These are phyloP conservation scores for Morella rubra DNA, from an alignment of 306 rosid species.

Conservation along the genomic window DNA sequence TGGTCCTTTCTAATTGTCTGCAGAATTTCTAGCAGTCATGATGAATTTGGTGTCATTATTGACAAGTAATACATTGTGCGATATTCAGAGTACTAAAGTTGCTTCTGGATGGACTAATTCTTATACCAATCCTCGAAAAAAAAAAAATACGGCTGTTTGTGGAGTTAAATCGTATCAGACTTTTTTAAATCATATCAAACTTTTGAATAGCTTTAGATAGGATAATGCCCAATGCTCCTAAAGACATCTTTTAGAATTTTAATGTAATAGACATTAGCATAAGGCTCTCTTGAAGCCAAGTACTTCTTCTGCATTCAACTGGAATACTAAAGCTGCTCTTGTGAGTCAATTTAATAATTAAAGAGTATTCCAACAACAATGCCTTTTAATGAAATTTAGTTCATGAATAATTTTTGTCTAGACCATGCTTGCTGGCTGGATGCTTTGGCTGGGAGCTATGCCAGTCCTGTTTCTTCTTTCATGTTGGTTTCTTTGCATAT, in stretches of 20 bases:
- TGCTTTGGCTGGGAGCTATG: background rate
- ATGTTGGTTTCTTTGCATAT: background rate
- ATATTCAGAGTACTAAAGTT: background rate
- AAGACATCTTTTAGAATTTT: background rate
- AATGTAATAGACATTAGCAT: background rate
- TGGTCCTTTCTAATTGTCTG: background rate
- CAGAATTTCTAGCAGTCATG: background rate
- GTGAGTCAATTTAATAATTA: background rate
- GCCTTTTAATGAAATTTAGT: background rate
- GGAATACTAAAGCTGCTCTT: background rate
- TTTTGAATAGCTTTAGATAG: no score
- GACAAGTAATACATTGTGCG: background rate
- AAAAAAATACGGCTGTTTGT: background rate
- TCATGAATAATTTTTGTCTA: background rate
- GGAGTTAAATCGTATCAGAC: background rate
- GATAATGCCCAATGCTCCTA: background rate
- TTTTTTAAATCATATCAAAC: background rate
- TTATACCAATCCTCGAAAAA: no score
- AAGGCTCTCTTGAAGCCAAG: background rate
- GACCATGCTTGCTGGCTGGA: conserved; percentile 3
- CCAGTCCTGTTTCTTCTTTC: conserved; percentile 1
- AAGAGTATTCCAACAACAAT: background rate
- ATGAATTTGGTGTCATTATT: background rate
- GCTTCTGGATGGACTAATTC: background rate
- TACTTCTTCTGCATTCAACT: background rate